Evolutionary conservation across 139 green algal species (phyloP).

Genomic region (Micractinium sp.): DNA sequence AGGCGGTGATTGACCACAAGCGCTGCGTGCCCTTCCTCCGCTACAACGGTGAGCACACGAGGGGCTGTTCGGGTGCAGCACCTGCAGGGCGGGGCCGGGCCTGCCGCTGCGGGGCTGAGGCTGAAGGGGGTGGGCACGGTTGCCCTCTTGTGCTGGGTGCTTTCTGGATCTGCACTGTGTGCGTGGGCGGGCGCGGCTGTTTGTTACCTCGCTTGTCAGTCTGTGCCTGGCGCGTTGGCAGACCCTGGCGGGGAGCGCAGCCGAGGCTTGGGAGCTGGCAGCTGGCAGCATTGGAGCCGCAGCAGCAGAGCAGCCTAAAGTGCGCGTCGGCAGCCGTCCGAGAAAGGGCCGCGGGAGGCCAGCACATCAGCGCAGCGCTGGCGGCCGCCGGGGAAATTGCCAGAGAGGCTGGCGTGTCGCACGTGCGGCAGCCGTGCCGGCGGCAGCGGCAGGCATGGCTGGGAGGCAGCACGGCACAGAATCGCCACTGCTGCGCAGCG

Average conservation of each 20-base stretch:
- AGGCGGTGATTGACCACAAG: constrained; percentile 95
- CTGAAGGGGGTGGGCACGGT: not conserved
- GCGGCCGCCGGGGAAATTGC: not conserved
- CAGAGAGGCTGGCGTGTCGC: too few relatives aligned
- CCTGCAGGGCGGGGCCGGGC: not conserved
- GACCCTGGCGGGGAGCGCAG: too few relatives aligned
- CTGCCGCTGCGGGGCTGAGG: not conserved
- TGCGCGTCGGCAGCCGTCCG: too few relatives aligned
- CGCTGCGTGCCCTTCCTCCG: constrained; percentile 94
- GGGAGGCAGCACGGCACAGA: too few relatives aligned
- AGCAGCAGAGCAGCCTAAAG: not conserved
- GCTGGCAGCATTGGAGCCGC: not conserved
- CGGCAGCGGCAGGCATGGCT: not conserved
- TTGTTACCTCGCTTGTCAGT: too few relatives aligned
- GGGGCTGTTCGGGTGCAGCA: not conserved
- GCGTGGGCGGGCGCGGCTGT: too few relatives aligned
- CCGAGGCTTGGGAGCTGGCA: too few relatives aligned
- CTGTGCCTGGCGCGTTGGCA: too few relatives aligned
- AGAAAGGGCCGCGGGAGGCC: not conserved
- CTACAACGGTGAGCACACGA: constrained; percentile 83
- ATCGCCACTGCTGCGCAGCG: too few relatives aligned
- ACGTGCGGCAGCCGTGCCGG: not conserved
- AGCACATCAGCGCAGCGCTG: not conserved
- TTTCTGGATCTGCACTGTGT: not conserved
- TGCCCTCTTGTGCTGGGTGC: too few relatives aligned